Evolutionary conservation across 2,329 filamentous ascomycete species (phyloP).

Genomic region (Coniochaeta hoffmannii): DNA sequence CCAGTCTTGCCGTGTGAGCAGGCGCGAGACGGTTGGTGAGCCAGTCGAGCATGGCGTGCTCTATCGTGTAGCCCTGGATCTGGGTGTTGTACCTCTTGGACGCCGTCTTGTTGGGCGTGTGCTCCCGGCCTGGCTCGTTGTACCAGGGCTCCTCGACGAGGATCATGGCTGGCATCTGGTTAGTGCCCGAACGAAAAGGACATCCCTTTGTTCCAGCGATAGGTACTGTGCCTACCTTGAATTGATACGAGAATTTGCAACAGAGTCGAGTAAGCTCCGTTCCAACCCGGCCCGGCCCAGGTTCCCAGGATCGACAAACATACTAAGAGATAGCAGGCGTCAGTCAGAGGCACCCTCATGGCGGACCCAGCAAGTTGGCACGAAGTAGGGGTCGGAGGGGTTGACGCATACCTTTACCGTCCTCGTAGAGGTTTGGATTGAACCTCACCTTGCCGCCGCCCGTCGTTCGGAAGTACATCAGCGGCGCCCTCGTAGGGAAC

Average conservation of each 20-base stretch:
- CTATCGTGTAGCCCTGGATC: conserved; percentile 18
- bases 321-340: conserved; percentile 22
- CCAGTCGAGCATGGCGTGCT: conserved; percentile 22
- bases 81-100: conserved; percentile 22
- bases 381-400: neutral
- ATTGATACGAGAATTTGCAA: conserved; percentile 47
- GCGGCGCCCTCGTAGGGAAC: conserved; percentile 35
- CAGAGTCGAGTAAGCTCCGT: conserved; percentile 36
- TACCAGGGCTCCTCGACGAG: conserved; percentile 44
- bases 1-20: neutral
- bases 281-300: conserved; percentile 40
- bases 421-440: conserved; percentile 44
- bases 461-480: conserved; percentile 36
- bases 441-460: conserved; percentile 29
- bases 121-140: conserved; percentile 43
- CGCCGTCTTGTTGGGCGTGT: conserved; percentile 3
- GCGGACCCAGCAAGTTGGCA: neutral
- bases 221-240: conserved; percentile 25
- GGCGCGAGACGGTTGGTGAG: conserved; percentile 11
- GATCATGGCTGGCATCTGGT: conserved; percentile 34
- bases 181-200: neutral
- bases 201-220: neutral
- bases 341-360: neutral
- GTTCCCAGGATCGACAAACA: conserved; percentile 43
- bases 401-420: conserved; percentile 35